Evolutionary conservation across 768 basidiomycete species (phyloP).

Genomic region (Paxillus ammoniavirescens): DNA sequence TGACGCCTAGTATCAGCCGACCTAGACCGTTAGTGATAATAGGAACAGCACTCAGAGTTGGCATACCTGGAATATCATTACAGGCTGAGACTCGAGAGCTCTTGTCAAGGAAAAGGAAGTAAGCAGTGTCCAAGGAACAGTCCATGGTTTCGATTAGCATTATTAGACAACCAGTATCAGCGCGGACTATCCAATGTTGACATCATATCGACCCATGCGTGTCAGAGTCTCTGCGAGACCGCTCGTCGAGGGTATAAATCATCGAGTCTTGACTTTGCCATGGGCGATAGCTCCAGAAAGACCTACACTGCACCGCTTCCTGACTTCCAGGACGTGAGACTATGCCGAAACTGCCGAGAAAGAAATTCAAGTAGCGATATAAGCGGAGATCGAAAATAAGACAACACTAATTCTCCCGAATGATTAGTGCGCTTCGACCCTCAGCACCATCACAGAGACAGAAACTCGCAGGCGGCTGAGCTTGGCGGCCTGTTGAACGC

Average conservation of each 20-base stretch:
- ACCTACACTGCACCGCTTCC: conserved; percentile 21
- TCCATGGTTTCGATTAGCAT: background rate
- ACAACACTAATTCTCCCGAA: conserved; percentile 21
- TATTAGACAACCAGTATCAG: background rate
- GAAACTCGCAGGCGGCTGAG: conserved; percentile 38
- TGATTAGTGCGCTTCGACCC: conserved; percentile 36
- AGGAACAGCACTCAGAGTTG: background rate
- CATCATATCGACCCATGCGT: background rate
- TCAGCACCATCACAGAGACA: conserved; percentile 40
- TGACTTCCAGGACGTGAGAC: too few relatives aligned
- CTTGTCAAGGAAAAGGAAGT: background rate
- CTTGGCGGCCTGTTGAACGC: conserved; percentile 33
- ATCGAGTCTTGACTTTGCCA: conserved; percentile 9
- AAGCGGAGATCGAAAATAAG: conserved; percentile 27
- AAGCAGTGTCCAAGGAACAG: background rate
- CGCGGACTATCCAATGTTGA: background rate
- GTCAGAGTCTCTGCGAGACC: background rate
- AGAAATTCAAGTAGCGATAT: conserved; percentile 19
- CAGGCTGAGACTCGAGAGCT: background rate
- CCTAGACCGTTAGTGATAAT: background rate
- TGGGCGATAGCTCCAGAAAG: conserved; percentile 22
- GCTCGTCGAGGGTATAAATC: conserved; percentile 1
- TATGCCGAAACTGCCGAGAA: conserved; percentile 28
- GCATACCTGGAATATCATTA: conserved; percentile 6
- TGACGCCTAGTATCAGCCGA: conserved; percentile 15